Evolutionary conservation across 805 yeast genomes (phyloP).

Genomic region (Candida andamanensis): DNA sequence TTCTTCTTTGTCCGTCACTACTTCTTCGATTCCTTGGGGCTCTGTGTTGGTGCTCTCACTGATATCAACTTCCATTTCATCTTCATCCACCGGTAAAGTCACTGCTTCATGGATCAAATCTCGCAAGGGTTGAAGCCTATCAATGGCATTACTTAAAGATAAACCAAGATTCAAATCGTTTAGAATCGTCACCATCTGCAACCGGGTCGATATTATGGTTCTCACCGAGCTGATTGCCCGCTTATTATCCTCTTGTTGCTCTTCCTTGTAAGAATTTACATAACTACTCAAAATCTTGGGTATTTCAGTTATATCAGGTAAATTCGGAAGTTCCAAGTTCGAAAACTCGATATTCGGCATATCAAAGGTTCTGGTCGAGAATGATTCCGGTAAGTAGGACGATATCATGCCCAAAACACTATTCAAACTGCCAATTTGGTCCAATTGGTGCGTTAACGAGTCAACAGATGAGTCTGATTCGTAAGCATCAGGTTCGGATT

Average conservation of each 20-base stretch:
- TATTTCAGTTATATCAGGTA: slow-evolving; percentile 9
- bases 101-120: slow-evolving; percentile 44
- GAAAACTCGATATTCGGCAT: slow-evolving; percentile 4
- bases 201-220: slow-evolving; percentile 36
- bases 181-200: slow-evolving; percentile 38
- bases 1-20: slow-evolving; percentile 37
- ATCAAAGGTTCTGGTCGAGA: slow-evolving; percentile 5
- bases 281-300: slow-evolving; percentile 7
- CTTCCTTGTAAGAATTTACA: slow-evolving; percentile 15
- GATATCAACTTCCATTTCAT: slow-evolving; percentile 6
- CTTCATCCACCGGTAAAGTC: slow-evolving; percentile 48
- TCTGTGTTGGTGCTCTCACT: slow-evolving; percentile 27
- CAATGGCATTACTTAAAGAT: slow-evolving; percentile 47
- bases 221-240: slow-evolving; percentile 16
- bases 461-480: slow-evolving; percentile 25
- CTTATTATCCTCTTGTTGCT: slow-evolving; percentile 11
- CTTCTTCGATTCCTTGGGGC: slow-evolving; percentile 51
- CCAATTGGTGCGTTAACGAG: slow-evolving; percentile 43
- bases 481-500: too few species aligned
- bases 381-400: slow-evolving; percentile 7
- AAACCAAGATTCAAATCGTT: slow-evolving; percentile 42
- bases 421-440: slow-evolving; percentile 46
- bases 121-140: slow-evolving; percentile 44
- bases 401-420: slow-evolving; percentile 1
- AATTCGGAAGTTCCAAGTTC: slow-evolving; percentile 6